Conservation (phyloP, 2,329 filamentous ascomycete species). For the Monosporascus sp. region DNA sequence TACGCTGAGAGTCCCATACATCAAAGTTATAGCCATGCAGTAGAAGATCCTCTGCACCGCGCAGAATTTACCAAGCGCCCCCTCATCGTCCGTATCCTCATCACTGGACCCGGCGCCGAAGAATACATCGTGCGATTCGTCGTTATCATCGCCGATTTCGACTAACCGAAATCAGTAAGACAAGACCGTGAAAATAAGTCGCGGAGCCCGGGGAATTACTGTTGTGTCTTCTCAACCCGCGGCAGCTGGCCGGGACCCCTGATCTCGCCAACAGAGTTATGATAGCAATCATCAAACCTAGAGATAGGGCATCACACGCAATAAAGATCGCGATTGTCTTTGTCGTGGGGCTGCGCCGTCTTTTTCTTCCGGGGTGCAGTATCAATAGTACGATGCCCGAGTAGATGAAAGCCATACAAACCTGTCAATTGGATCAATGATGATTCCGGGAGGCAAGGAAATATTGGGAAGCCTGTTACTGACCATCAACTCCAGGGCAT, state of each 20-base stretch:
- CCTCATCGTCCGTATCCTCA: slow-evolving; percentile 11
- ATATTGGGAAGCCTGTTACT: slow-evolving; percentile 6
- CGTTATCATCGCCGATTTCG: slow-evolving; percentile 6
- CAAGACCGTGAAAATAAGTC: not conserved
- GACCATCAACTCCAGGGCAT: slow-evolving; percentile 31
- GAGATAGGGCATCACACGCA: slow-evolving; percentile 27
- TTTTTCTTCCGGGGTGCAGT: slow-evolving; percentile 24
- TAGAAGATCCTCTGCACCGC: slow-evolving; percentile 11
- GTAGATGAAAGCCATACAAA: slow-evolving; percentile 26
- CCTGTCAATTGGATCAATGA: slow-evolving; percentile 18
- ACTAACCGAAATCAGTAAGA: slow-evolving; percentile 2
- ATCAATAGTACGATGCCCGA: slow-evolving; percentile 26
- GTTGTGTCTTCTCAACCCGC: slow-evolving; percentile 24
- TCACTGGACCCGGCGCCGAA: slow-evolving; percentile 29
- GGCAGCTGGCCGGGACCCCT: slow-evolving; percentile 31
- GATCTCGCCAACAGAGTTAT: slow-evolving; percentile 28
- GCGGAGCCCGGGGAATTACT: slow-evolving; percentile 7
- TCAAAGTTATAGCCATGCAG: slow-evolving; percentile 23
- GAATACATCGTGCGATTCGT: slow-evolving; percentile 16
- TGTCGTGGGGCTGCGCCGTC: slow-evolving; percentile 12
- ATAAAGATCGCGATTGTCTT: slow-evolving; percentile 23
- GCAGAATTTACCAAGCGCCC: slow-evolving; percentile 26
- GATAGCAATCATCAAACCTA: slow-evolving; percentile 25
- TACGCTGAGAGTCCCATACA: slow-evolving; percentile 19
- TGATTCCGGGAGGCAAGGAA: not conserved